Evolutionary conservation across 2,329 filamentous ascomycete species (phyloP), one percentile per base, ranked within the genome.

Genomic region (Fusarium sp.): DNA sequence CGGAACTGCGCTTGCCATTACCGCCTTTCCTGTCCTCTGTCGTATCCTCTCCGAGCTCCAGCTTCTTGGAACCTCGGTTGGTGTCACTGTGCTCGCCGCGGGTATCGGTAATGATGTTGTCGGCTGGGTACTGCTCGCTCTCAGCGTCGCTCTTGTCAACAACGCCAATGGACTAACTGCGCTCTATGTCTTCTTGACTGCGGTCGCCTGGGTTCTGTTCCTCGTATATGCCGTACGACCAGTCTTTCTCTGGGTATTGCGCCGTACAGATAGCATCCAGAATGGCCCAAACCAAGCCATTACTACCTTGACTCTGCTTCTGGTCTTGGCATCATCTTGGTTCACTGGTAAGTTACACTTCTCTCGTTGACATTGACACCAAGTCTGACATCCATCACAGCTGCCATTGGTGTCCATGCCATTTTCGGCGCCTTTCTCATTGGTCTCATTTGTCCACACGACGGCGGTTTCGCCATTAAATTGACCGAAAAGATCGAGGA

Each of bases 401-500:
- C 73, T 10, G 92, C 96, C 63, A 97, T 98, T 75, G 95, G 95
- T 46, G 90, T 98, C 2, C 95, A 98, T 78, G 89, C 95, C 58
- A 98, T 98, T 76, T 98, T 98, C 74, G 95, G 95, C 42, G 94
- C 92, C 5, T 98, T 98, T 77, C 85, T 98, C 61, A 88, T 95
- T 42, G 95, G 95, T 2, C 79, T 98, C 26, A 96, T 98, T 59
- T 94, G 94, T 72, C 95, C 95, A 0, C 94, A 96, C 75, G 92
- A 97, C 60, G 92, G 92, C 49, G 93, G 94, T 28, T 97, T 97
- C 75, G 92, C 93, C 22, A 96, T 97, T 79, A 95, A 95, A 71
- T 83, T 97, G 40, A 96, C 94, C 0, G 94, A 97, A 76, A 98
- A 98, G 83, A 91, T 98, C 62, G 95, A 98, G 78, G 95, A 98